Base-by-base conservation (phyloP, 371 early-diverging fungal genomes). In the Mucor piriformis region DNA sequence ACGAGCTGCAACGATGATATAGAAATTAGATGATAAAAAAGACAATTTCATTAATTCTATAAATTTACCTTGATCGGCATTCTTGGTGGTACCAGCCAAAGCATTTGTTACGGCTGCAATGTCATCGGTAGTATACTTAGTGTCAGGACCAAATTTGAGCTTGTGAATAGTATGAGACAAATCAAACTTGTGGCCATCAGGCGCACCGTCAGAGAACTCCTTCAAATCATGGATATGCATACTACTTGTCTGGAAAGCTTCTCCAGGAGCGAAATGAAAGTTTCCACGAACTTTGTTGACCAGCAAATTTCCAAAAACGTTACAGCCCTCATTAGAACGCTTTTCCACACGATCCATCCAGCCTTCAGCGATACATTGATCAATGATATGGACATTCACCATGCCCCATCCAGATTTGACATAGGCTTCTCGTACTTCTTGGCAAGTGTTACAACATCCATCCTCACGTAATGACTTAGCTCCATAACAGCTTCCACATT, bases 401-500 rank as follows among this genome's bases (percentile, higher is more conserved):
- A 92, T 87, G 0, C 92, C 88, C 97, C 96, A 96, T 24, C 93
- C 92, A 37, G 72, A 73, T 20, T 79, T 81, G 2, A 71, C 77
- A 67, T 98, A 97, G 0, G 97, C 95, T 61, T 88, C 83, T 32
- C 89, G 84, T 16, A 98, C 95, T 13, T 92, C 95, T 33, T 92
- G 92, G 71, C 99, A 98, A 0, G 94, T 92, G 68, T 96, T 93
- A 75, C 99, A 97, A 81, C 99, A 98, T 23, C 91, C 90, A 55
- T 77, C 81, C n/a, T 65, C 79, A 24, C 67, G 59, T 21, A 67
- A 23, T 0, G 92, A 82, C 16, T 57, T 58, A 3, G 89, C 96
- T 37, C 95, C 95, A 64, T 93, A 97, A 73, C 98, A 97, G 57
- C 82, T 80, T 4, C 99, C 96, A 71, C 98, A 97, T 66, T 92